phyloP scores from a whole-genome alignment of 2,329 filamentous ascomycete species.

The Penicillium digitatum region DNA sequence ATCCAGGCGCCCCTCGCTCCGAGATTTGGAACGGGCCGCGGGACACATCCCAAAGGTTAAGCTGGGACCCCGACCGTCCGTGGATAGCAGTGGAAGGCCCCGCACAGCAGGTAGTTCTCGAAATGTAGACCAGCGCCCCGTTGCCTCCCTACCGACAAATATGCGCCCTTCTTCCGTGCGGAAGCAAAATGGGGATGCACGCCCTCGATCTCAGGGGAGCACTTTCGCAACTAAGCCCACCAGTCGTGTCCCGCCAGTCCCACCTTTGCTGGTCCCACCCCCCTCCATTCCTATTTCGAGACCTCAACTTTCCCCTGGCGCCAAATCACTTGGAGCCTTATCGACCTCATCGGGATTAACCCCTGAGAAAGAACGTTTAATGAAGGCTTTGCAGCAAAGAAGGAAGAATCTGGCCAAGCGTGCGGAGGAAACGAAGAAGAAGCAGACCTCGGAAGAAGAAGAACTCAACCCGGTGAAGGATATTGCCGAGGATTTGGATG shows the following conservation, averaged over 20 bases:
- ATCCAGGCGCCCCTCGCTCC: constrained; percentile 43
- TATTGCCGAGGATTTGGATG: constrained; percentile 24
- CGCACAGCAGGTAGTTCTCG: constrained; percentile 53
- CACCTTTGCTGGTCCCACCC: constrained; percentile 39
- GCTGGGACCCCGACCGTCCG: constrained; percentile 77
- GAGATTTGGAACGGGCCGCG: constrained; percentile 43
- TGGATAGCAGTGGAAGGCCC: constrained; percentile 57
- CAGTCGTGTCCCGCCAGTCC: constrained; percentile 35
- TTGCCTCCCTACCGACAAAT: constrained; percentile 76
- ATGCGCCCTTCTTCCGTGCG: constrained; percentile 59
- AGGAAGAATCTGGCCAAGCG: constrained; percentile 66
- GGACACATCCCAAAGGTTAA: constrained; percentile 66
- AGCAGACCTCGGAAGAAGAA: constrained; percentile 13
- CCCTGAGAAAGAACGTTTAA: constrained; percentile 83
- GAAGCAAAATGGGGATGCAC: constrained; percentile 48
- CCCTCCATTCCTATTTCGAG: constrained; percentile 33
- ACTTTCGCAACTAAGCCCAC: constrained; percentile 29
- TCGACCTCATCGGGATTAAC: constrained; percentile 58
- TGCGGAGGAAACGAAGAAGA: constrained; percentile 30
- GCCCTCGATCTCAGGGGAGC: constrained; percentile 46
- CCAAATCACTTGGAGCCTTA: constrained; percentile 45
- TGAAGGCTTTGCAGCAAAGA: constrained; percentile 88
- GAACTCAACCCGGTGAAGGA: constrained; percentile 8
- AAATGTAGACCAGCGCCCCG: constrained; percentile 58
- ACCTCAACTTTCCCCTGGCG: constrained; percentile 37